Base-by-base conservation (phyloP, 108 stramenopile species). In the Skeletonema costatum region DNA sequence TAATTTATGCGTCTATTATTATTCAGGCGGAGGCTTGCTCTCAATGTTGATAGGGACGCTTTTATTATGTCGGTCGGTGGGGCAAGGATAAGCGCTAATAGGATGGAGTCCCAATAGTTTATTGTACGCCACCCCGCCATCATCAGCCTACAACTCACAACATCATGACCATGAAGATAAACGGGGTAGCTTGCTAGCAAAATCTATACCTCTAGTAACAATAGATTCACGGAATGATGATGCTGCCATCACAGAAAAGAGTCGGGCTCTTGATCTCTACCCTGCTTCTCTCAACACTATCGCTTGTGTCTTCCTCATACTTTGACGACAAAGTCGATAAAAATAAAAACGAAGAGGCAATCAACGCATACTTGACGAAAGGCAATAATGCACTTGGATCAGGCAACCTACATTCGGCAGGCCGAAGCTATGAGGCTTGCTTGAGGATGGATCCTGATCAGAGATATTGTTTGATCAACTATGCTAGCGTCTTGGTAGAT, bases 381-480 rank as follows among this genome's bases (percentile, higher is more conserved):
- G 81, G 81, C 3, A 82, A 82, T 66, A 56, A 58, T 33, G 81
- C 81, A n/a, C 77, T 78, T 58, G 71, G 72, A 25, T 1, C 71
- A 9, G 76, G 76, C 2, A 65, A 82, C 17, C 50, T 64, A 17
- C 31, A 41, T 33, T 17, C 35, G 2, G 81, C 81, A 39, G 65
- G 68, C 17, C 64, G 59, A 32, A 73, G 48, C 41, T 82, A 82
- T 60, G 64, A 78, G 62, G 66, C 72, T 10, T 82, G 81, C 39
- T 60, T 82, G 5, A 31, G 60, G 2, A 46, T 78, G 29, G 81
- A 82, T 39, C 77, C 81, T 32, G 25, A 78, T 46, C 67, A 78
- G 29, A 44, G 72, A 36, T 76, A 80, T 41, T 84, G 83, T 46
- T 32, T 71, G 12, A 73, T 84, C 67, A 84, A 84, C 39, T 76